Conservation (phyloP, 768 basidiomycete genomes). For the Boletus rubroflammeus region DNA sequence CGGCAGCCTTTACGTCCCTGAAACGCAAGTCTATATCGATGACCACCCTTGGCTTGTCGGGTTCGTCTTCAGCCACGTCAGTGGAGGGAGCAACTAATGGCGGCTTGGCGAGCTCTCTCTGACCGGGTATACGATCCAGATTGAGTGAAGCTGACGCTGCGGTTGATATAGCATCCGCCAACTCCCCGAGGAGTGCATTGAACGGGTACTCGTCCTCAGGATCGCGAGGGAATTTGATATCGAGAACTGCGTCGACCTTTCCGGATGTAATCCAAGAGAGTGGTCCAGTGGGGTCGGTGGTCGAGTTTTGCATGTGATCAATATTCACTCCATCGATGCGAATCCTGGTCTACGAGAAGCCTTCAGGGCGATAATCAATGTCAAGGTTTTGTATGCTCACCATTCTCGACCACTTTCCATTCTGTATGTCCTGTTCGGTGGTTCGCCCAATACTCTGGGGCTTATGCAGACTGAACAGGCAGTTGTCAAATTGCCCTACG, state of each 20-base stretch:
- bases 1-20: constrained; percentile 90
- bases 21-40: constrained; percentile 95
- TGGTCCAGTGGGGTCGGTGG: constrained; percentile 72
- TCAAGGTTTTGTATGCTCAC: constrained; percentile 41
- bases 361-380: background rate
- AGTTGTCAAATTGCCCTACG: constrained; percentile 97
- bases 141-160: constrained; percentile 45
- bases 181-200: constrained; percentile 82
- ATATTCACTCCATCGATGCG: constrained; percentile 96
- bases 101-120: constrained; percentile 81
- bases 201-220: constrained; percentile 66
- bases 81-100: constrained; percentile 70
- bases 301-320: constrained; percentile 87
- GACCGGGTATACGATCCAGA: constrained; percentile 77
- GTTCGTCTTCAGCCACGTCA: constrained; percentile 26
- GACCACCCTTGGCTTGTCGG: constrained; percentile 50
- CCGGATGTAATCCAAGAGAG: constrained; percentile 98
- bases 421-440: constrained; percentile 78
- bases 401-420: constrained; percentile 86
- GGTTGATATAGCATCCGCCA: constrained; percentile 83
- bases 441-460: constrained; percentile 95
- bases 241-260: constrained; percentile 93
- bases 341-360: constrained; percentile 69
- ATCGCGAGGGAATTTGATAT: constrained; percentile 94
- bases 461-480: constrained; percentile 91